Evolutionary conservation across 2,329 filamentous ascomycete species (phyloP), one percentile per base, ranked within the genome.

Genomic region (Decorospora gaudefroyi): DNA sequence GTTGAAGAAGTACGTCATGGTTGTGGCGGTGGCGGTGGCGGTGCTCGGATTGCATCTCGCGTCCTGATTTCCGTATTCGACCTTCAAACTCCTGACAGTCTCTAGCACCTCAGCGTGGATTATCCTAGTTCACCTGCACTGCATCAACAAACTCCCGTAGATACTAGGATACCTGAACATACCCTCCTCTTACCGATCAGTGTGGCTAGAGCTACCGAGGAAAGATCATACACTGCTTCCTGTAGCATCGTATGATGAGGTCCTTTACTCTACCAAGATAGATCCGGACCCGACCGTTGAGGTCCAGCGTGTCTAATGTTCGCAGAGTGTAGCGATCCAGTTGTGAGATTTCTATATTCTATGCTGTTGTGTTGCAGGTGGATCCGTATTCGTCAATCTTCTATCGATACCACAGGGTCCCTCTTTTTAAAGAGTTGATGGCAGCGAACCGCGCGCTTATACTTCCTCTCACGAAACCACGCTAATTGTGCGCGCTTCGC

Each of bases 11-110:
- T 46, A 44, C 47, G 50, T 53, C 50, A 53, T 47, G 12, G 16
- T 5, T 40, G 36, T 51, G 49, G 49, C 46, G 49, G 39, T 49
- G 47, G 47, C 48, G 10, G 39, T 44, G 44, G 47, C 48, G 10
- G 39, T 44, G 44, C 32, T 40, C 15, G 25, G 12, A 13, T 16
- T 21, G 13, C 13, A 19, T n/a, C 19, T 19, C 19, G 38, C 27
- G 32, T 31, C 13, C n/a, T n/a, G n/a, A 11, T 17, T 3, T 15
- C 19, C n/a, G 27, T 10, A 22, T 28, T 30, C 22, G n/a, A 21
- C 17, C 16, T 25, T 32, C 17, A 19, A 18, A 25, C 3, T 29
- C 23, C 11, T 16, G 18, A 25, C 12, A 27, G n/a, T n/a, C 15
- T 11, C 8, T 23, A n/a, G 4, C 29, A 41, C 9, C 12, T n/a